Conservation (phyloP, 805 yeast genomes). For the Lachancea mirantina region DNA sequence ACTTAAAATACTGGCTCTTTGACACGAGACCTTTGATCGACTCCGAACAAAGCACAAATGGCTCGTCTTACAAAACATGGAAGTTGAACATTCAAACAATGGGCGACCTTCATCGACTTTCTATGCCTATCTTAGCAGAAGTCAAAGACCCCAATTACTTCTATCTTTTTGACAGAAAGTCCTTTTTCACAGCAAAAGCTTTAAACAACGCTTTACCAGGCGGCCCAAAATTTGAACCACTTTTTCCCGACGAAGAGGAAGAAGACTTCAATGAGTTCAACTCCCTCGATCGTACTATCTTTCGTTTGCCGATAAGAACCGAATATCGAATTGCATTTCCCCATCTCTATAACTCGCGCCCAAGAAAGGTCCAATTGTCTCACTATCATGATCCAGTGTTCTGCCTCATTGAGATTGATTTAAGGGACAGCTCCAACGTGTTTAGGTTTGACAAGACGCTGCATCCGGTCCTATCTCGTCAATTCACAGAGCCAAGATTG, state of each 20-base stretch:
- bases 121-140: conserved; percentile 66
- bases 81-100: conserved; percentile 50
- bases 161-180: conserved; percentile 67
- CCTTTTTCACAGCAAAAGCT: conserved; percentile 88
- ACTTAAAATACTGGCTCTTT: conserved; percentile 69
- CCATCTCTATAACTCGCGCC: conserved; percentile 69
- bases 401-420: conserved; percentile 40
- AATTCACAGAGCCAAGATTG: conserved; percentile 21
- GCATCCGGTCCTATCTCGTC: conserved; percentile 45
- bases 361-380: conserved; percentile 52
- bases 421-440: conserved; percentile 37
- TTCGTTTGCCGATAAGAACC: conserved; percentile 66
- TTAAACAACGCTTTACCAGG: conserved; percentile 84
- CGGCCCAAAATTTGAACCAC: conserved; percentile 92
- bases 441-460: conserved; percentile 48
- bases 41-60: conserved; percentile 48
- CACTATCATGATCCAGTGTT: conserved; percentile 59
- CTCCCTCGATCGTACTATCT: conserved; percentile 77
- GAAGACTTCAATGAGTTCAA: conserved; percentile 89
- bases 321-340: conserved; percentile 89
- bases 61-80: conserved; percentile 75
- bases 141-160: conserved; percentile 50
- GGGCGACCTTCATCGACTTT: conserved; percentile 57
- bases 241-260: conserved; percentile 57
- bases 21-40: conserved; percentile 70